Base-by-base conservation (phyloP, 768 basidiomycete genomes). In the Asterophora lycoperdoides region DNA sequence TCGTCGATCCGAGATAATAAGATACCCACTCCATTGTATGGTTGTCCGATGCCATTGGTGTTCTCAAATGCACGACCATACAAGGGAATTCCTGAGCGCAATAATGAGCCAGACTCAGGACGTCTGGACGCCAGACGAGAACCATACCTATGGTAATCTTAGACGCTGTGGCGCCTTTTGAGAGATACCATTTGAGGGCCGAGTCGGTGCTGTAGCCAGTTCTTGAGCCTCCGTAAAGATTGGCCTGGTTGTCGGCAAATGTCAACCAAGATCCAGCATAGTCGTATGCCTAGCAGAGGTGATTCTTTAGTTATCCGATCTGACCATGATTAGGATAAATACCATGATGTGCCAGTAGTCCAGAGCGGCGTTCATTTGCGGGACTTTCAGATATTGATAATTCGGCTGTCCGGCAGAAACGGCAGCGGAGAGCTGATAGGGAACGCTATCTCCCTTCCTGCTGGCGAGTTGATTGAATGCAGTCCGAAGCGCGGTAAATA, bases 271-370 rank as follows among this genome's bases (percentile, higher is more conserved):
- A 82, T 1, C 87, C 88, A 37, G 86, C 77, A 61, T 87, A 89
- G 61, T 89, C 84, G 53, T 86, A 86, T 13, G 81, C 81, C 83
- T 84, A 53, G 14, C 35, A 14, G 19, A 3, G 10, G 11, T 6
- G 51, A 46, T 17, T 6, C 23, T 23, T 23, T 6, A 23, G 23
- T 23, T 3, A 23, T 23, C 23, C 33, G 10, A 28, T 18, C 34
- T 15, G 29, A 18, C 14, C 13, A 3, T 28, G 18, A 7, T 38
- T 18, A 44, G 4, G 20, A n/a, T 5, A 1, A 20, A 60, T 38
- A 80, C 86, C 89, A 92, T 91, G 44, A 92, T 63, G 60, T 92
- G 89, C 88, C 88, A 91, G 68, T 81, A 87, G 39, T 71, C 76
- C 43, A 93, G 61, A 6, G 79, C 82, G 14, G 60, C 57, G 58